A percentile compares a stretch with the other conserved stretches of the same genome.
phyloP scores from a whole-genome alignment of 2,329 filamentous ascomycete genomes.

The Aspergillus sp. region DNA sequence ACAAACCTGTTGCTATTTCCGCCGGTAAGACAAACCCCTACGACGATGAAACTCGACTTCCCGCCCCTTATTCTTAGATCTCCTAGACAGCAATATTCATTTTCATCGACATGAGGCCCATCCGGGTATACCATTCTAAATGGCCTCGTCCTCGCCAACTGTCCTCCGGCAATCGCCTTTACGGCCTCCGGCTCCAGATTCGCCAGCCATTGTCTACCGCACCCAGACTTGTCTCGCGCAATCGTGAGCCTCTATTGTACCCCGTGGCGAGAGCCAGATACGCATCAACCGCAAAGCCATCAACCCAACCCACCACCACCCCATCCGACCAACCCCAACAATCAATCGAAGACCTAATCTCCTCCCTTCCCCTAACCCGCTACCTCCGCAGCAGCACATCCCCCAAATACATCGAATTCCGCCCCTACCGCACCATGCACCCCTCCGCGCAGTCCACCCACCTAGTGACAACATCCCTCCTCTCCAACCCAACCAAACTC shows the following conservation, averaged over 20 bases:
- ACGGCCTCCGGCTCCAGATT: not conserved
- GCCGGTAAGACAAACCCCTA: no score
- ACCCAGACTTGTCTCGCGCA: no score
- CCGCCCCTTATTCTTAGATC: not conserved
- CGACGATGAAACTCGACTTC: no score
- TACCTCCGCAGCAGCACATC: not conserved
- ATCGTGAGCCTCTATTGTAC: no score
- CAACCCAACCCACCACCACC: not conserved
- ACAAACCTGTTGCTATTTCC: not conserved
- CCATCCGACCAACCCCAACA: not conserved
- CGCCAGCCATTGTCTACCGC: not conserved
- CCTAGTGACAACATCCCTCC: not conserved
- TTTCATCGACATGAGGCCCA: not conserved
- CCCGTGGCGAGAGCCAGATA: not conserved
- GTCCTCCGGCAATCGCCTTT: not conserved
- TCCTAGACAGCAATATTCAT: not conserved
- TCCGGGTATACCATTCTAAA: not conserved
- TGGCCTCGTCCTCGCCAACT: not conserved
- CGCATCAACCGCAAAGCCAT: not conserved
- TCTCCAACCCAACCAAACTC: not conserved
- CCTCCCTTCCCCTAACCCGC: not conserved
- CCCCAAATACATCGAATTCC: not conserved
- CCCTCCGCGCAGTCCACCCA: not conserved
- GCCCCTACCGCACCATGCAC: not conserved
- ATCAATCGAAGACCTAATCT: not conserved